Conservation (phyloP, 768 basidiomycete species). For the Fibroporia radiculosa region DNA sequence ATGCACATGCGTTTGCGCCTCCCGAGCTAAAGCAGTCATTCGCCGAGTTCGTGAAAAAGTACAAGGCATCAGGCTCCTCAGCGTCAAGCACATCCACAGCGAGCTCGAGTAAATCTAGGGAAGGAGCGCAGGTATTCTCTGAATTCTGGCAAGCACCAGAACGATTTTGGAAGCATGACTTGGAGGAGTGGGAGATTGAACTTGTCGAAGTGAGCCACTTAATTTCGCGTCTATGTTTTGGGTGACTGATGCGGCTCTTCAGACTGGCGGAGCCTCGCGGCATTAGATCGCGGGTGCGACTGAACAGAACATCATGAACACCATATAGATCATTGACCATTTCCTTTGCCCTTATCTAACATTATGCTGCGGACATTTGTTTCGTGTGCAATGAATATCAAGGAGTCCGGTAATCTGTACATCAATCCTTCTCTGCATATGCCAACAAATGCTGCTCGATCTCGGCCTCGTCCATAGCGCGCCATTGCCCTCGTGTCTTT, state of each 20-base stretch:
- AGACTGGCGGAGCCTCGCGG: slow-evolving; percentile 68
- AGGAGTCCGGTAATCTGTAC: slow-evolving; percentile 8
- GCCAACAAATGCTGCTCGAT: slow-evolving; percentile 76
- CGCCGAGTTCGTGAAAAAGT: slow-evolving; percentile 20
- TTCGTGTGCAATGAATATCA: slow-evolving; percentile 7
- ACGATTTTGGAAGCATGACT: slow-evolving; percentile 16
- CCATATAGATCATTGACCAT: too few species aligned
- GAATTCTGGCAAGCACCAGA: slow-evolving; percentile 25
- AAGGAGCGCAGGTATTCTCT: slow-evolving; percentile 12
- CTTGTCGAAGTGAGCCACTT: slow-evolving; percentile 16
- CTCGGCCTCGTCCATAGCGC: slow-evolving; percentile 69
- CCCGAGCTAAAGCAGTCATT: slow-evolving; percentile 22
- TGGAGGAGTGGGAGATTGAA: slow-evolving; percentile 24
- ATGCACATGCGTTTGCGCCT: slow-evolving; percentile 22
- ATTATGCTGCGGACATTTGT: background rate
- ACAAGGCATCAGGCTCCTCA: slow-evolving; percentile 13
- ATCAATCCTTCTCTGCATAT: slow-evolving; percentile 84
- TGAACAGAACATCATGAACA: too few species aligned
- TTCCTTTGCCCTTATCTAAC: too few species aligned
- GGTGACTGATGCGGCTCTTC: background rate
- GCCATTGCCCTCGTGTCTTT: slow-evolving; percentile 71
- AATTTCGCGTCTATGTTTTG: too few species aligned
- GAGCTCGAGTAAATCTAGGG: slow-evolving; percentile 5
- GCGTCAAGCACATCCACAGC: background rate
- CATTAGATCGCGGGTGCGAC: slow-evolving; percentile 14